Percentiles rank a stretch among this genome's conserved stretches.
phyloP scores from a whole-genome alignment of 768 basidiomycete species.

The Neoboletus brunneissimus region DNA sequence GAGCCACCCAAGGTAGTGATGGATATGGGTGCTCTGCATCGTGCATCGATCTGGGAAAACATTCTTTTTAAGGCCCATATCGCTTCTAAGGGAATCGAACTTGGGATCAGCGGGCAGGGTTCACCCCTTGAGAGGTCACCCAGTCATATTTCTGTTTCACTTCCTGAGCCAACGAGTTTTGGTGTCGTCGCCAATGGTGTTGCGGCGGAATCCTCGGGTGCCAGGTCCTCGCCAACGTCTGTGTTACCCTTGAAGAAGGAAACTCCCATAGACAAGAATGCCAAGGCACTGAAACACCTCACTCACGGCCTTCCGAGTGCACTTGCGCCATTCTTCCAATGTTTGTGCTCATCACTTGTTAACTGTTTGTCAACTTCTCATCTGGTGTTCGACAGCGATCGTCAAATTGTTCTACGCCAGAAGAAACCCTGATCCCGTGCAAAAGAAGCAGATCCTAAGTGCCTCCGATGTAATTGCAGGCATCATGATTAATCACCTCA shows the following conservation, averaged over 20 bases:
- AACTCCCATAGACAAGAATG: slow-evolving; percentile 59
- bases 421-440: slow-evolving; percentile 68
- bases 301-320: slow-evolving; percentile 73
- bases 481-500: slow-evolving; percentile 71
- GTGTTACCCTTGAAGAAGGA: slow-evolving; percentile 38
- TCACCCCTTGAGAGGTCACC: slow-evolving; percentile 52
- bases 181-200: slow-evolving; percentile 32
- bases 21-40: slow-evolving; percentile 77
- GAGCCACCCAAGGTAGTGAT: slow-evolving; percentile 60
- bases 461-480: slow-evolving; percentile 69
- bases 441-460: slow-evolving; percentile 73
- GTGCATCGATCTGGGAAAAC: slow-evolving; percentile 84
- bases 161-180: slow-evolving; percentile 39
- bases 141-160: slow-evolving; percentile 39
- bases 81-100: slow-evolving; percentile 50
- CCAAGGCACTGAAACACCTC: slow-evolving; percentile 73
- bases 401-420: slow-evolving; percentile 84
- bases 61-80: slow-evolving; percentile 67
- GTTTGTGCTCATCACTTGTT: slow-evolving; percentile 40
- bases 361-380: slow-evolving; percentile 10
- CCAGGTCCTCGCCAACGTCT: slow-evolving; percentile 21
- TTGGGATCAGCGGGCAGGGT: slow-evolving; percentile 40
- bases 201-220: slow-evolving; percentile 21
- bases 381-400: slow-evolving; percentile 50
- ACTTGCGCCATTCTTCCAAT: slow-evolving; percentile 83